phyloP scores from a whole-genome alignment of 305 asterid genomes.

The Solanum hybrid region DNA sequence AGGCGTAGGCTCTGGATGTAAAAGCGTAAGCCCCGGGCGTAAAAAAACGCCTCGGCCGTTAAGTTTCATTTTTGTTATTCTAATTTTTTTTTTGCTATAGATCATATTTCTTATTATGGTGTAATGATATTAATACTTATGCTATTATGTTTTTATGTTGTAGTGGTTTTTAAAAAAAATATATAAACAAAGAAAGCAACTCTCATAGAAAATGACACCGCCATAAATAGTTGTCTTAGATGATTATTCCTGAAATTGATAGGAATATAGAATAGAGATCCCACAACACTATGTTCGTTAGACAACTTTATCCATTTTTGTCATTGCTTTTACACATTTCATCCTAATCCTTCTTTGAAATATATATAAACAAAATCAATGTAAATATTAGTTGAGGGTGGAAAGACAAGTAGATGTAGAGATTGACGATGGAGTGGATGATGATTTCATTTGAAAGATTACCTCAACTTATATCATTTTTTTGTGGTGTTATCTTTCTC shows the following conservation, averaged over 20 bases:
- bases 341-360: too few relatives aligned
- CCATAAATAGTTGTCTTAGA: neutral
- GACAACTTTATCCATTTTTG: neutral
- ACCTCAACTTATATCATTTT: neutral
- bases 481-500: neutral
- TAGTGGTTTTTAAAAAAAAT: too few relatives aligned
- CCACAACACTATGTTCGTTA: neutral
- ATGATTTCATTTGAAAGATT: neutral
- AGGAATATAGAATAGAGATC: neutral
- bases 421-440: neutral
- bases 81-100: neutral
- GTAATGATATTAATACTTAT: neutral
- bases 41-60: neutral
- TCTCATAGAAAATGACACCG: neutral
- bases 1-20: neutral
- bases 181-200: neutral
- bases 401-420: neutral
- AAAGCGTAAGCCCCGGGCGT: neutral
- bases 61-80: neutral
- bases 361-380: neutral
- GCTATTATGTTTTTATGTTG: neutral
- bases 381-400: neutral
- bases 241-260: neutral
- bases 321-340: neutral
- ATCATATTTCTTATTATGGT: neutral